A percentile compares a stretch with the other conserved stretches of the same genome.
phyloP scores from a whole-genome alignment of 176 grass and related monocot genomes.

The Triticum dicoccoides region DNA sequence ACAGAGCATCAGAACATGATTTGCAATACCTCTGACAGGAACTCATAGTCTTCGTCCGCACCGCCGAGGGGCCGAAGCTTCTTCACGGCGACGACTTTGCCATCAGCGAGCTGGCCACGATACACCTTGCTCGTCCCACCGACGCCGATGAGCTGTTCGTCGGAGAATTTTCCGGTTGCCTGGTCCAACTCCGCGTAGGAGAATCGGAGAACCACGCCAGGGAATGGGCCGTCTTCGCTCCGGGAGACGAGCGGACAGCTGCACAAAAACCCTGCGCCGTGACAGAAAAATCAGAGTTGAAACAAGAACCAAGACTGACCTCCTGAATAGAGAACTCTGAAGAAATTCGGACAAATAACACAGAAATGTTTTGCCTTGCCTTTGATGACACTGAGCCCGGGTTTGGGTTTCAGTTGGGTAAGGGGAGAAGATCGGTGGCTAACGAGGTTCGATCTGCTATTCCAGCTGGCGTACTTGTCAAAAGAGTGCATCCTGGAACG shows the following conservation, averaged over 20 bases:
- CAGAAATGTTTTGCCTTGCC: slow-evolving; percentile 21
- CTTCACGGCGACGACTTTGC: slow-evolving; percentile 78
- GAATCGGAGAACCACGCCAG: slow-evolving; percentile 61
- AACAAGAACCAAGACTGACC: neutral
- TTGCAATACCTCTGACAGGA: slow-evolving; percentile 68
- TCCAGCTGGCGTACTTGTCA: slow-evolving; percentile 78
- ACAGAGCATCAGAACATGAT: neutral
- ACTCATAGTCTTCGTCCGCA: slow-evolving; percentile 66
- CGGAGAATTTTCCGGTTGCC: slow-evolving; percentile 69
- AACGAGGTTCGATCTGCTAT: slow-evolving; percentile 73
- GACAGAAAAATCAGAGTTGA: neutral
- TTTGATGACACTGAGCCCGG: slow-evolving; percentile 40
- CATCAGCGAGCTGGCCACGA: slow-evolving; percentile 64
- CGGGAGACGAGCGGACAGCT: slow-evolving; percentile 36
- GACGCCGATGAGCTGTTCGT: slow-evolving; percentile 60
- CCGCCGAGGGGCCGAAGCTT: slow-evolving; percentile 73
- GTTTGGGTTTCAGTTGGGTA: slow-evolving; percentile 35
- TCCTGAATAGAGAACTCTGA: neutral
- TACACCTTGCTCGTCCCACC: slow-evolving; percentile 89
- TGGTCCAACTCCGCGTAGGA: slow-evolving; percentile 74
- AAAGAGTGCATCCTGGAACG: slow-evolving; percentile 48
- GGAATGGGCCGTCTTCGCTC: slow-evolving; percentile 37
- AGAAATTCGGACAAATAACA: neutral
- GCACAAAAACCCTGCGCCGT: slow-evolving; percentile 50
- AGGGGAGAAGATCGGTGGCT: slow-evolving; percentile 66